Percentiles rank a stretch among this genome's conserved stretches.
phyloP scores from a whole-genome alignment of 139 green algal genomes.

The Helicosporidium sp. region DNA sequence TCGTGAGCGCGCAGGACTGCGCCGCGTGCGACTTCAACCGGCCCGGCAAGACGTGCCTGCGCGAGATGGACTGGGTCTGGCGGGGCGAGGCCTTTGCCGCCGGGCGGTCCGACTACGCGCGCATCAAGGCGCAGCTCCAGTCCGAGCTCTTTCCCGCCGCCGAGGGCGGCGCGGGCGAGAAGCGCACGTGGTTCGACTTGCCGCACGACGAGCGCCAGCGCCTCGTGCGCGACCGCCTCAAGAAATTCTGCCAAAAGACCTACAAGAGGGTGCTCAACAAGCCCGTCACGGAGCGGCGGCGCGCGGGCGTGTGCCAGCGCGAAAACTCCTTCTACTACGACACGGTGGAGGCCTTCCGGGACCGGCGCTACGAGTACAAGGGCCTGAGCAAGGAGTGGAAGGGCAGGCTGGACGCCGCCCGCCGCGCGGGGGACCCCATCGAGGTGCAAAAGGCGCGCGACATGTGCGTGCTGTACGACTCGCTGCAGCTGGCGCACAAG shows the following conservation, averaged over 20 bases:
- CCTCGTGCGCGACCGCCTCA: slow-evolving; percentile 75
- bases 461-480: slow-evolving; percentile 81
- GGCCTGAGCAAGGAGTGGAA: slow-evolving; percentile 83
- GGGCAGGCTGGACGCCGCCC: slow-evolving; percentile 67
- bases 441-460: slow-evolving; percentile 45
- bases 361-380: slow-evolving; percentile 98
- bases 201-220: slow-evolving; percentile 35
- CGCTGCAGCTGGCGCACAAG: slow-evolving; percentile 93
- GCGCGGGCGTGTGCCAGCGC: slow-evolving; percentile 73
- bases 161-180: slow-evolving; percentile 14
- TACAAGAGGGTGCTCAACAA: slow-evolving; percentile 95
- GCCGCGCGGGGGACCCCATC: slow-evolving; percentile 35
- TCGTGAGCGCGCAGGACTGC: slow-evolving; percentile 77
- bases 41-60: slow-evolving; percentile 80
- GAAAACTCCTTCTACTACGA: slow-evolving; percentile 96
- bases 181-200: slow-evolving; percentile 28
- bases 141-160: slow-evolving; percentile 35
- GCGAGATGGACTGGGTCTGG: slow-evolving; percentile 91
- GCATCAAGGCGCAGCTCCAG: slow-evolving; percentile 73
- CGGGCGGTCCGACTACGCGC: slow-evolving; percentile 44
- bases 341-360: slow-evolving; percentile 82
- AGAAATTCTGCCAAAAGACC: slow-evolving; percentile 87
- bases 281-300: slow-evolving; percentile 55
- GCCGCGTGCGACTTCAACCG: slow-evolving; percentile 91
- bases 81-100: slow-evolving; percentile 66